Evolutionary conservation across 2,329 filamentous ascomycete genomes (phyloP).

Genomic region (Leptodontidium sp.): DNA sequence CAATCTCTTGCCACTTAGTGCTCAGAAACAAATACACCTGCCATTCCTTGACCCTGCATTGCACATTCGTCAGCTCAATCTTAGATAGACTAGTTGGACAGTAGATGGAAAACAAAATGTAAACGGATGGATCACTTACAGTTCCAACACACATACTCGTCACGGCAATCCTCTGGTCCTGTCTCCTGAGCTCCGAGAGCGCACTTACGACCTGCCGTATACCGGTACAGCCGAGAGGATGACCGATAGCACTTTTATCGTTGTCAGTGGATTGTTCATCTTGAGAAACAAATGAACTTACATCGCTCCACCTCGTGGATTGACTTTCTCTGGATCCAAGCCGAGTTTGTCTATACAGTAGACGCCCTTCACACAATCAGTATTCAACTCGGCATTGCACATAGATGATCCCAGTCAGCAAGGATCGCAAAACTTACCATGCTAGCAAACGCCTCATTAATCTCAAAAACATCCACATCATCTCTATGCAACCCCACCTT

Average conservation of each 20-base stretch:
- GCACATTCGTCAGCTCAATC: neutral
- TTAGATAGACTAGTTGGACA: too few relatives aligned
- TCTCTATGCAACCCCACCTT: conserved; percentile 84
- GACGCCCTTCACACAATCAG: conserved; percentile 66
- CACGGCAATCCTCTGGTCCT: conserved; percentile 82
- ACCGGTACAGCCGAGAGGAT: conserved; percentile 92
- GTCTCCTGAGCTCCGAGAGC: conserved; percentile 86
- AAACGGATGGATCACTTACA: conserved; percentile 50
- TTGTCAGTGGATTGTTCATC: too few relatives aligned
- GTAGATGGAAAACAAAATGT: too few relatives aligned
- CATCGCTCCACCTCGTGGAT: conserved; percentile 95
- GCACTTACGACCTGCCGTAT: conserved; percentile 91
- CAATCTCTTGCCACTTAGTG: too few relatives aligned
- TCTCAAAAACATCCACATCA: conserved; percentile 95
- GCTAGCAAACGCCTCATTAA: conserved; percentile 97
- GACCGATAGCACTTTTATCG: conserved; percentile 74
- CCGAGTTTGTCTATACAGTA: conserved; percentile 91
- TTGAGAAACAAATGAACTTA: too few relatives aligned
- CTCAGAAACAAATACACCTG: conserved; percentile 92
- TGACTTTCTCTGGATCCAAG: conserved; percentile 84
- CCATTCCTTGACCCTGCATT: conserved; percentile 83
- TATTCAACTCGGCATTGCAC: too few relatives aligned
- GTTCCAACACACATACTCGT: conserved; percentile 97
- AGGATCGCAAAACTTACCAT: conserved; percentile 81
- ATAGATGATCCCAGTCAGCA: too few relatives aligned